phyloP scores from a whole-genome alignment of 768 basidiomycete genomes.

The Suillus weaverae region DNA sequence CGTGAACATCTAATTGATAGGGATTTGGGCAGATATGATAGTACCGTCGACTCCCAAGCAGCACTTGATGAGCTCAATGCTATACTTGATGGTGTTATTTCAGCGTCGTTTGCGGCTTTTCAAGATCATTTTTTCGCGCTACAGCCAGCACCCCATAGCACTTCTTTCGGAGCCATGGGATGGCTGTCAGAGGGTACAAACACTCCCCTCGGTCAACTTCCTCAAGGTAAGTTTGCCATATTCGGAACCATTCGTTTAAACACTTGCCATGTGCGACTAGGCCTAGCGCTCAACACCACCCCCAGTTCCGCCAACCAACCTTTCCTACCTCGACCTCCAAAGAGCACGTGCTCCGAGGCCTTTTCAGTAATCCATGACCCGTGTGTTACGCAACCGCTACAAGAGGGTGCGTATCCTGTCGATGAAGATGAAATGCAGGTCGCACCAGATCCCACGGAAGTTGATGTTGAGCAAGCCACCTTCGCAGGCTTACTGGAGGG shows the following conservation, averaged over 20 bases:
- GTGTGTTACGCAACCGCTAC: background rate
- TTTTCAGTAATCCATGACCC: background rate
- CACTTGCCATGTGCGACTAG: background rate
- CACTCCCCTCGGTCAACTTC: background rate
- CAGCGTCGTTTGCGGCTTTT: background rate
- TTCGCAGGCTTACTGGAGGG: background rate
- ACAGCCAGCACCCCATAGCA: background rate
- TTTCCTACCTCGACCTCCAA: background rate
- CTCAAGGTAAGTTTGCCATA: background rate
- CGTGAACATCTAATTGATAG: too few relatives aligned
- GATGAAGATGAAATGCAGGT: background rate
- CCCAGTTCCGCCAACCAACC: background rate
- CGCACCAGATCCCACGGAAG: background rate
- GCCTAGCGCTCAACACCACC: background rate
- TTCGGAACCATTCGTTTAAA: background rate
- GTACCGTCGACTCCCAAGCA: background rate
- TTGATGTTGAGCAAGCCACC: background rate
- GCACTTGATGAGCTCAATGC: background rate
- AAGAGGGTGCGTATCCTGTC: background rate
- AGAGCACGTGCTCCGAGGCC: slow-evolving; percentile 39
- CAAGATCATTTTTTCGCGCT: background rate
- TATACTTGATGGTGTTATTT: background rate
- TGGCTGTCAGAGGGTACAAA: background rate
- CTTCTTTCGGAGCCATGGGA: background rate
- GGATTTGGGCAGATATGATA: background rate